Conservation (phyloP, 2,329 filamentous ascomycete species). For the Diaporthe citrichinensis region DNA sequence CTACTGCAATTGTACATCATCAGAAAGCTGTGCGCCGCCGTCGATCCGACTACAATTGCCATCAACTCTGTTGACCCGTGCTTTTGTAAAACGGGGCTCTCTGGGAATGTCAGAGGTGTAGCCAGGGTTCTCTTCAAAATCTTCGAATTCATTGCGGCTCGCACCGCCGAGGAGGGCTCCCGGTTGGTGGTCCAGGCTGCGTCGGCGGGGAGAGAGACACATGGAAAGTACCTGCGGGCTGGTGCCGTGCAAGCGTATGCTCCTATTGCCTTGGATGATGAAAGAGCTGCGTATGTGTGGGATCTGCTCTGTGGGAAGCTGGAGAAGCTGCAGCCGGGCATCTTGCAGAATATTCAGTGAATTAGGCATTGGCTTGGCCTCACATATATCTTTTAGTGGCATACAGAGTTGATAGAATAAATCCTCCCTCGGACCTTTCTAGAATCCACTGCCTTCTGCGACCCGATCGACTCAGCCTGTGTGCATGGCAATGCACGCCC, state of each 20-base stretch:
- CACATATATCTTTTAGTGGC: neutral
- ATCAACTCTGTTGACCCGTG: conserved; percentile 46
- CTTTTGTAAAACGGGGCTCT: conserved; percentile 45
- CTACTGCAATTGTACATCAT: conserved; percentile 40
- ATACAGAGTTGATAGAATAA: neutral
- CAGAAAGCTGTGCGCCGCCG: conserved; percentile 36
- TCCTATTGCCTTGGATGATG: conserved; percentile 37
- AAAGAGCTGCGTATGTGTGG: conserved; percentile 39
- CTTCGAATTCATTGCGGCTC: conserved; percentile 40
- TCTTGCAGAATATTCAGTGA: conserved; percentile 29
- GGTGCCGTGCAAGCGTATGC: conserved; percentile 41
- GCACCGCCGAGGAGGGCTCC: conserved; percentile 43
- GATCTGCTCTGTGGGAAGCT: conserved; percentile 1
- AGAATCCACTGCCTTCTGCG: neutral
- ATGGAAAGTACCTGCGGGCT: conserved; percentile 43
- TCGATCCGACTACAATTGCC: conserved; percentile 41
- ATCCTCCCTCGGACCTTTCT: neutral
- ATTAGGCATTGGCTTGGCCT: neutral
- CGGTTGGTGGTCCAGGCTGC: conserved; percentile 43
- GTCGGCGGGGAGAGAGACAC: conserved; percentile 41
- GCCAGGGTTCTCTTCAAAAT: conserved; percentile 34
- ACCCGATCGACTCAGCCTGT: neutral
- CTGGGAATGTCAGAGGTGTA: conserved; percentile 30
- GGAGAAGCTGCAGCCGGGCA: conserved; percentile 35
- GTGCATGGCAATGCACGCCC: neutral